A percentile compares a stretch with the other conserved stretches of the same genome.
phyloP scores from a whole-genome alignment of 2,329 filamentous ascomycete genomes.

The Calonectria hongkongensis region DNA sequence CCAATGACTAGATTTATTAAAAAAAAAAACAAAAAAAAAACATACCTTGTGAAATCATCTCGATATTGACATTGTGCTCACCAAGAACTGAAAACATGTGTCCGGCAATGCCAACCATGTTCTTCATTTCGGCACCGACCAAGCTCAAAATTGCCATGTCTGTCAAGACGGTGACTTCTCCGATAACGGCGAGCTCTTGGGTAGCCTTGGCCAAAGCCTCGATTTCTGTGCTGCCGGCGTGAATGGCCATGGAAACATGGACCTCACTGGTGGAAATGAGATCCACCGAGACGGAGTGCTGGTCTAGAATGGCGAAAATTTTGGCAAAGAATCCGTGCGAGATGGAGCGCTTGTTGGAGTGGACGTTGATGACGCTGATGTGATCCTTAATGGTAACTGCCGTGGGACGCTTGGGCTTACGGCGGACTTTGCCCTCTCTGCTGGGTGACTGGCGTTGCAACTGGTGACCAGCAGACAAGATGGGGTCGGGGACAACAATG shows the following conservation, averaged over 20 bases:
- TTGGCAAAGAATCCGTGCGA: slow-evolving; percentile 97
- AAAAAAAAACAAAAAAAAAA: background rate
- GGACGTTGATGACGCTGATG: slow-evolving; percentile 97
- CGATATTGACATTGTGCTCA: slow-evolving; percentile 95
- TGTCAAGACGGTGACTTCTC: slow-evolving; percentile 91
- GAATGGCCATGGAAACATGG: slow-evolving; percentile 97
- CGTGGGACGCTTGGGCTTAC: slow-evolving; percentile 84
- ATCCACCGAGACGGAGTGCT: slow-evolving; percentile 91
- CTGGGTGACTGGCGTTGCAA: slow-evolving; percentile 71
- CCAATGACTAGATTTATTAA: background rate
- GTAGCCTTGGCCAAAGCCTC: slow-evolving; percentile 81
- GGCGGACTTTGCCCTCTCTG: slow-evolving; percentile 56
- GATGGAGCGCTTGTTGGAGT: slow-evolving; percentile 96
- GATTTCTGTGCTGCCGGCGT: slow-evolving; percentile 81
- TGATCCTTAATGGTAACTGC: slow-evolving; percentile 98
- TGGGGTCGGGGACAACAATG: slow-evolving; percentile 85
- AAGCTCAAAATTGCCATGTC: slow-evolving; percentile 97
- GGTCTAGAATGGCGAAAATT: slow-evolving; percentile 94
- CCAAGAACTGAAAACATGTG: slow-evolving; percentile 96
- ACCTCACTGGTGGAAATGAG: slow-evolving; percentile 98
- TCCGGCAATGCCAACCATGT: slow-evolving; percentile 95
- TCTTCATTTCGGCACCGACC: slow-evolving; percentile 97
- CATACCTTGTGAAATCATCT: slow-evolving; percentile 99
- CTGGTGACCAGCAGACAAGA: slow-evolving; percentile 73
- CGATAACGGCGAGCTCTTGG: slow-evolving; percentile 84